Evolutionary conservation across 768 basidiomycete genomes (phyloP).

Genomic region (Hygrocybe coccinea): DNA sequence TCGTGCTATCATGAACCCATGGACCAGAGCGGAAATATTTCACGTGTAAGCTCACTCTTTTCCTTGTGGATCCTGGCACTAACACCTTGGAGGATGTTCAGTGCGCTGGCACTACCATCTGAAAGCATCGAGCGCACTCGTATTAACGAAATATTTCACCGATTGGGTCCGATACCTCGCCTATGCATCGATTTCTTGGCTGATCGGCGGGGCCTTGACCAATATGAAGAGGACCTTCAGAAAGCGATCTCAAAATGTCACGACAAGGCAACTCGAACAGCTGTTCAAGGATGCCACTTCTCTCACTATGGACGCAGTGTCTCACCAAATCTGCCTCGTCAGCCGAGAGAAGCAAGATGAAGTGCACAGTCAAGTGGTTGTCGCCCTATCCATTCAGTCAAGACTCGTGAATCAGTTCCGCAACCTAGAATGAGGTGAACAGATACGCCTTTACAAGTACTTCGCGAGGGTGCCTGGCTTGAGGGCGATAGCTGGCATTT

Average conservation of each 20-base stretch:
- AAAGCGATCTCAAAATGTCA: background rate
- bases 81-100: conserved; percentile 1
- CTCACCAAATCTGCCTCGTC: too few species aligned
- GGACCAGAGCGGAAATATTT: conserved; percentile 14
- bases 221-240: too few species aligned
- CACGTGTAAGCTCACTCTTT: conserved; percentile 10
- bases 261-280: background rate
- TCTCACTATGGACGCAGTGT: too few species aligned
- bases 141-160: conserved; percentile 10
- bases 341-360: conserved; percentile 5
- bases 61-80: background rate
- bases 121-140: background rate
- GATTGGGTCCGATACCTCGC: conserved; percentile 13
- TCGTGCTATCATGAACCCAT: conserved; percentile 17
- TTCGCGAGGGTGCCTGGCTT: conserved; percentile 7
- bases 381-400: conserved; percentile 1
- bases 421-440: background rate
- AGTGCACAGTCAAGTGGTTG: conserved; percentile 6
- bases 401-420: conserved; percentile 1
- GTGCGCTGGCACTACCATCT: background rate
- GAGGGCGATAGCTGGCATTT: too few species aligned
- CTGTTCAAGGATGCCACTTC: conserved; percentile 8
- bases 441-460: background rate
- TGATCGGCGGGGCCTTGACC: background rate
- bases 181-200: conserved; percentile 10